Evolutionary conservation across 495 filamentous ascomycete genomes (phyloP).

Genomic region (Trypethelium eluteriae): DNA sequence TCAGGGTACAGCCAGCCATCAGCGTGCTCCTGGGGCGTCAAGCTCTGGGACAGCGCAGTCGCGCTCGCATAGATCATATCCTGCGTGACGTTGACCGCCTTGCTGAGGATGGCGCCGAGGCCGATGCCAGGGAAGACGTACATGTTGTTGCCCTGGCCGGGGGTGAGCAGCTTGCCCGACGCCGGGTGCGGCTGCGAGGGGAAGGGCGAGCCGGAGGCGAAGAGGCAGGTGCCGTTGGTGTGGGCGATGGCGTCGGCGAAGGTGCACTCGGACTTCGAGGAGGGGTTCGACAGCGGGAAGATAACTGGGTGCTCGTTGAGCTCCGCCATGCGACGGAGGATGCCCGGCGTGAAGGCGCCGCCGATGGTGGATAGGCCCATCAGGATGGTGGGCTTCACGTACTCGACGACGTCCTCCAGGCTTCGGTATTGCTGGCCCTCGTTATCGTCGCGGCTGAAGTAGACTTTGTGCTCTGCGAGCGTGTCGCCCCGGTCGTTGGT

Average conservation of each 20-base stretch:
- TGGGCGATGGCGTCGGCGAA: constrained; percentile 82
- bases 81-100: constrained; percentile 81
- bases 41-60: constrained; percentile 65
- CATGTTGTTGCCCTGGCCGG: constrained; percentile 83
- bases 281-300: constrained; percentile 91
- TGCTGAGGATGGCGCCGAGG: constrained; percentile 85
- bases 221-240: constrained; percentile 85
- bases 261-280: constrained; percentile 93
- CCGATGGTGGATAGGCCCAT: constrained; percentile 92
- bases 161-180: constrained; percentile 62
- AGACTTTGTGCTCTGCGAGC: constrained; percentile 93
- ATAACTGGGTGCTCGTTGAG: constrained; percentile 77
- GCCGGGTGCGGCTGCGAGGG: constrained; percentile 50
- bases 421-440: constrained; percentile 79
- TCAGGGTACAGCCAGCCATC: constrained; percentile 87
- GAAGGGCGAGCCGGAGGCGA: constrained; percentile 94
- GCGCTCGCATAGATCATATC: constrained; percentile 93
- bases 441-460: constrained; percentile 91
- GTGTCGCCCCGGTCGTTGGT: constrained; percentile 89
- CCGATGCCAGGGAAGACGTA: constrained; percentile 98
- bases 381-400: constrained; percentile 87
- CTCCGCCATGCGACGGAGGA: constrained; percentile 76
- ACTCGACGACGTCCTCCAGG: constrained; percentile 86
- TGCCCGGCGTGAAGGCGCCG: constrained; percentile 84
- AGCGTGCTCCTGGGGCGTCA: constrained; percentile 72